phyloP scores from a whole-genome alignment of 1,284 basidiomycete species.

The Amylostereum areolatum region DNA sequence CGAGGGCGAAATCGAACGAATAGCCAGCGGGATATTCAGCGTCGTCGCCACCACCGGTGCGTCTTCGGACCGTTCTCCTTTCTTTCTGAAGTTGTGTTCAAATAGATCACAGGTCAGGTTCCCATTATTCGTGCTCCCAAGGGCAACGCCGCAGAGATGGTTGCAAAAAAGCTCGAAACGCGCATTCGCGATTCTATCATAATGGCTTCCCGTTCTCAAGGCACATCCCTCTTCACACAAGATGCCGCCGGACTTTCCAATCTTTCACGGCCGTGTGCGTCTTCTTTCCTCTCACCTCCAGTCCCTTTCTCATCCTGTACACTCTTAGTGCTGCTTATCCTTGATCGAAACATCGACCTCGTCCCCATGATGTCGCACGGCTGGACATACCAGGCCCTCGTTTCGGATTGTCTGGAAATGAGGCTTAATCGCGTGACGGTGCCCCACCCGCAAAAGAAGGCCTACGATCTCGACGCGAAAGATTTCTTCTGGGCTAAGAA shows the following conservation, averaged over 20 bases:
- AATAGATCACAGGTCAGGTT: conserved; percentile 60
- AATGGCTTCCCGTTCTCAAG: conserved; percentile 64
- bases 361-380: conserved; percentile 95
- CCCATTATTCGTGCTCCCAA: conserved; percentile 93
- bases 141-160: conserved; percentile 98
- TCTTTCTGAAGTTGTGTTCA: not conserved
- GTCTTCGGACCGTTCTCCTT: conserved; percentile 14
- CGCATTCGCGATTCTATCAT: conserved; percentile 92
- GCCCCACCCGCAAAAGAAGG: conserved; percentile 66
- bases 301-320: conserved; percentile 5
- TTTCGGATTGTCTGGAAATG: conserved; percentile 96
- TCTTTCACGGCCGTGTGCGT: conserved; percentile 78
- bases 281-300: not conserved
- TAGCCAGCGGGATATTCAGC: conserved; percentile 89
- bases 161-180: conserved; percentile 90
- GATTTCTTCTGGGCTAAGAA: conserved; percentile 99
- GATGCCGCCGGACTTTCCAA: conserved; percentile 68
- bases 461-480: conserved; percentile 95
- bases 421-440: conserved; percentile 95
- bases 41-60: conserved; percentile 88
- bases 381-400: conserved; percentile 99
- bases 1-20: conserved; percentile 89
- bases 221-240: conserved; percentile 58
- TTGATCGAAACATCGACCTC: conserved; percentile 95
- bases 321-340: conserved; percentile 76